Evolutionary conservation across 2,329 filamentous ascomycete species (phyloP).

Genomic region (Arachnomyces sp.): DNA sequence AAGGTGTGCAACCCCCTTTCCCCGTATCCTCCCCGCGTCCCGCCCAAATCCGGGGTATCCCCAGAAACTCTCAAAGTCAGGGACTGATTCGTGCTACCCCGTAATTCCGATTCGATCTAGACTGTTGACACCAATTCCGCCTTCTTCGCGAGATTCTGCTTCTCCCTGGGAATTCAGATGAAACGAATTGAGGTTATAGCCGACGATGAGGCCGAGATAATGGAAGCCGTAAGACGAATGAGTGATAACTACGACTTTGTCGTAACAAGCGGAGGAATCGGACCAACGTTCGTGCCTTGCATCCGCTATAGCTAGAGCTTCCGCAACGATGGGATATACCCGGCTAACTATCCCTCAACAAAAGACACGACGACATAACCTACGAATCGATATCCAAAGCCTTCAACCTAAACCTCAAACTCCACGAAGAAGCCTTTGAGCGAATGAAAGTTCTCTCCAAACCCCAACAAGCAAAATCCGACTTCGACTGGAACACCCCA

Average conservation of each 20-base stretch:
- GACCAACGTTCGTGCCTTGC: slow-evolving; percentile 65
- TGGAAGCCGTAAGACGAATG: slow-evolving; percentile 82
- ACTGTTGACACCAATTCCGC: slow-evolving; percentile 61
- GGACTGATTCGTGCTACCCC: too few species aligned
- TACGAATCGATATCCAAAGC: slow-evolving; percentile 91
- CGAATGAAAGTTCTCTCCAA: slow-evolving; percentile 78
- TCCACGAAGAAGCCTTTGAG: slow-evolving; percentile 68
- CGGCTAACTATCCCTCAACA: not conserved
- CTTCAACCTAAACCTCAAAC: slow-evolving; percentile 66
- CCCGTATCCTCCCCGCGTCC: not conserved
- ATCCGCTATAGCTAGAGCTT: slow-evolving; percentile 1
- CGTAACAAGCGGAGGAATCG: slow-evolving; percentile 90
- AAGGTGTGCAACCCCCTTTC: slow-evolving; percentile 57
- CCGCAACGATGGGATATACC: not conserved
- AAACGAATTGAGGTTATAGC: slow-evolving; percentile 89
- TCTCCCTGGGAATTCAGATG: slow-evolving; percentile 58
- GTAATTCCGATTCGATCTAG: slow-evolving; percentile 26
- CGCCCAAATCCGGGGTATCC: not conserved
- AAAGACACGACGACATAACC: slow-evolving; percentile 92
- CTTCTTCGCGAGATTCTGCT: slow-evolving; percentile 60
- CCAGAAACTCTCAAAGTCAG: not conserved
- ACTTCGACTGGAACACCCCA: slow-evolving; percentile 79
- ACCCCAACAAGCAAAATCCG: slow-evolving; percentile 61
- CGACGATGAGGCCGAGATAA: slow-evolving; percentile 83
- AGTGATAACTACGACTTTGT: slow-evolving; percentile 87